phyloP scores from a whole-genome alignment of 2,329 filamentous ascomycete species.

The Blastomyces emzantsi region DNA sequence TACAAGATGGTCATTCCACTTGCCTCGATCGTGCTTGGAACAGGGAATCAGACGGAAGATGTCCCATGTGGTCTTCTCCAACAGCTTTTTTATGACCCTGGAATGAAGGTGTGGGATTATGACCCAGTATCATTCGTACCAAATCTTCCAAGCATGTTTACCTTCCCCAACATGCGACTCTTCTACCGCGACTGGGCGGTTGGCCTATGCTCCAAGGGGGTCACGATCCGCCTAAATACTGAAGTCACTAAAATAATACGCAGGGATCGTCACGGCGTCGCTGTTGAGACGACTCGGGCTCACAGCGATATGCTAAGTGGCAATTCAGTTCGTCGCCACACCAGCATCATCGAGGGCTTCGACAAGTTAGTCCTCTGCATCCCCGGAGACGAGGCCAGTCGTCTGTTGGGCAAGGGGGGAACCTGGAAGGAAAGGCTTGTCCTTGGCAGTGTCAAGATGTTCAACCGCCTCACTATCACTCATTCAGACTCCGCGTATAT shows the following conservation, averaged over 20 bases:
- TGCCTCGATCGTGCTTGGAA: slow-evolving; percentile 64
- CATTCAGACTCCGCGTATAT: slow-evolving; percentile 52
- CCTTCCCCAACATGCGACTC: slow-evolving; percentile 50
- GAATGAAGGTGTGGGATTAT: slow-evolving; percentile 53
- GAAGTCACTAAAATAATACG: slow-evolving; percentile 44
- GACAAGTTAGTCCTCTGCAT: slow-evolving; percentile 53
- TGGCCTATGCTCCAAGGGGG: slow-evolving; percentile 44
- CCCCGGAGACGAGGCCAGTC: slow-evolving; percentile 46
- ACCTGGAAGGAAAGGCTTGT: slow-evolving; percentile 56
- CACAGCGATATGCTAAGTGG: slow-evolving; percentile 13
- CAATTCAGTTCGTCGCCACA: slow-evolving; percentile 30
- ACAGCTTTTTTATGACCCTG: slow-evolving; percentile 49
- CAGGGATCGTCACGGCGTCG: slow-evolving; percentile 44
- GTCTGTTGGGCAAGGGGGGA: slow-evolving; percentile 44
- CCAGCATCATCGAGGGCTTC: slow-evolving; percentile 42
- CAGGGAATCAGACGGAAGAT: slow-evolving; percentile 64
- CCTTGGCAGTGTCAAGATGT: slow-evolving; percentile 59
- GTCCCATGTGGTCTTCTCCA: slow-evolving; percentile 61
- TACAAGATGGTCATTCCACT: slow-evolving; percentile 64
- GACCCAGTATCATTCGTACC: slow-evolving; percentile 47
- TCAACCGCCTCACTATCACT: slow-evolving; percentile 54
- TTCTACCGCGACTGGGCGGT: slow-evolving; percentile 51
- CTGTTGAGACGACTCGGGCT: slow-evolving; percentile 29
- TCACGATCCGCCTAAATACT: slow-evolving; percentile 48
- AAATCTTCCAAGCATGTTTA: slow-evolving; percentile 50